A percentile compares a stretch with the other conserved stretches of the same genome.
Evolutionary conservation across 805 yeast genomes (phyloP).

Genomic region (Ogataea nakhonphanomensis): DNA sequence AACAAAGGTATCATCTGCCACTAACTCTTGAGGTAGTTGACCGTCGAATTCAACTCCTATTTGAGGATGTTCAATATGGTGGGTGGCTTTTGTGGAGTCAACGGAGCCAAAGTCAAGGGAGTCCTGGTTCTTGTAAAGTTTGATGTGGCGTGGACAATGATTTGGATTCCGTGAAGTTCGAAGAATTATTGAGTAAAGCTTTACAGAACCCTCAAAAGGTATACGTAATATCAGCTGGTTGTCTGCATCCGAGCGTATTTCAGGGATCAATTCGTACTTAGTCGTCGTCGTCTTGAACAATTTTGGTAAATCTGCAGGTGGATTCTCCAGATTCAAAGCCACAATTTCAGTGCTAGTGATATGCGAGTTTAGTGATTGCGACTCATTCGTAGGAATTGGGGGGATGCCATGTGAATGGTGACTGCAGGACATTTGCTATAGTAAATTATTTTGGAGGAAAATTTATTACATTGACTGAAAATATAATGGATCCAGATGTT

Average conservation of each 20-base stretch:
- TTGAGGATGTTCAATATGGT: constrained; percentile 59
- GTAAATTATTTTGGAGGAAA: neutral
- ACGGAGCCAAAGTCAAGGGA: constrained; percentile 72
- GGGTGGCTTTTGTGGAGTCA: constrained; percentile 45
- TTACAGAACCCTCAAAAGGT: constrained; percentile 71
- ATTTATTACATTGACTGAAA: neutral
- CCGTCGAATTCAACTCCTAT: constrained; percentile 44
- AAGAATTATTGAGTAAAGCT: constrained; percentile 67
- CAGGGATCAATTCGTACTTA: constrained; percentile 46
- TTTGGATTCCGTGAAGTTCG: constrained; percentile 57
- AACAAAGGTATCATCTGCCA: constrained; percentile 53
- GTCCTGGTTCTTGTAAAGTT: constrained; percentile 67
- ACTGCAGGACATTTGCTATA: constrained; percentile 17
- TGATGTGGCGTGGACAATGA: constrained; percentile 66
- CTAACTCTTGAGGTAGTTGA: constrained; percentile 26
- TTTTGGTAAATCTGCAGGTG: constrained; percentile 43
- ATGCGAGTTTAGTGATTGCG: constrained; percentile 62
- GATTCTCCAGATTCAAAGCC: constrained; percentile 60
- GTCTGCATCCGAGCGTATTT: constrained; percentile 65
- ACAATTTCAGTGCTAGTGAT: constrained; percentile 59
- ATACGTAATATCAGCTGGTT: constrained; percentile 72
- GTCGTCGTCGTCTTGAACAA: constrained; percentile 53
- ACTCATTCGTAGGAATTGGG: constrained; percentile 65
- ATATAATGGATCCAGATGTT: neutral
- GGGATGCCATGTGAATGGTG: constrained; percentile 46